A percentile compares a stretch with the other conserved stretches of the same genome.
Evolutionary conservation across 176 grass and related monocot species (phyloP).

Genomic region (Carex kokanica): DNA sequence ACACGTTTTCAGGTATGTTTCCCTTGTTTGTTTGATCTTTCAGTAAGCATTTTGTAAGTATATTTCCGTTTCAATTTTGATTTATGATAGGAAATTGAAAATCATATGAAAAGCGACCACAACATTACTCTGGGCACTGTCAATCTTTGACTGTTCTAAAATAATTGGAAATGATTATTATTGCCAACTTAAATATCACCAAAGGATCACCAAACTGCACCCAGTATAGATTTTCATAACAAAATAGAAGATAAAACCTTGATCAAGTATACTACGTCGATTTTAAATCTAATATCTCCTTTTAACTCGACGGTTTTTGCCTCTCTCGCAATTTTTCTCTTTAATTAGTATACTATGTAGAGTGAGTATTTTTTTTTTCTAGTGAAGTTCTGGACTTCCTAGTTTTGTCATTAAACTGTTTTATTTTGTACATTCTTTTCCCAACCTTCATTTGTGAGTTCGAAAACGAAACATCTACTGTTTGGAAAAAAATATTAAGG

Average conservation of each 20-base stretch:
- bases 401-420: too few species aligned
- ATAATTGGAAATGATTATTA: not conserved
- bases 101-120: not conserved
- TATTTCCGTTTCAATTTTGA: not conserved
- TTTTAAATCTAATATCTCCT: not conserved
- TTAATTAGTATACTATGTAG: too few species aligned
- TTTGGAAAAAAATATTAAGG: too few species aligned
- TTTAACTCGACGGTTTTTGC: not conserved
- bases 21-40: not conserved
- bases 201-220: not conserved
- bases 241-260: not conserved
- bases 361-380: too few species aligned
- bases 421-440: too few species aligned
- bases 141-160: not conserved
- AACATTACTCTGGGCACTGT: not conserved
- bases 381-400: too few species aligned
- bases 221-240: not conserved
- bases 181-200: not conserved
- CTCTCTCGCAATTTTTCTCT: not conserved
- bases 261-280: not conserved
- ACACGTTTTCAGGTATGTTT: conserved; percentile 52
- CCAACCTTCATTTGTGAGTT: too few species aligned
- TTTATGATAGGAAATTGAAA: not conserved
- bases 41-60: not conserved
- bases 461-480: too few species aligned